A percentile compares a stretch with the other conserved stretches of the same genome.
These are phyloP conservation scores for Solanum hybrid DNA, from an alignment of 305 asterid species.

Conservation along the genomic window DNA sequence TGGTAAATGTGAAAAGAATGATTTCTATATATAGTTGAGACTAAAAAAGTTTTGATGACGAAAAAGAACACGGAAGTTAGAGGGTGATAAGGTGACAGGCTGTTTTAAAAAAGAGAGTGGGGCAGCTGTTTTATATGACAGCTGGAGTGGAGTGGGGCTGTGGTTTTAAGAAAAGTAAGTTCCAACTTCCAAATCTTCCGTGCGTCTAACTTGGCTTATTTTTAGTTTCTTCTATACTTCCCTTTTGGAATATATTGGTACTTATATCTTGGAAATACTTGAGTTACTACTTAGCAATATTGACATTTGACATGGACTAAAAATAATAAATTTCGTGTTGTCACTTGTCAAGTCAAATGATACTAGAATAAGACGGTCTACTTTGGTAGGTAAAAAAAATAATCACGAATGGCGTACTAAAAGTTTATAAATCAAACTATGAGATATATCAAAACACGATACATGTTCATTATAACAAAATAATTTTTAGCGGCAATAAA, in stretches of 20 bases:
- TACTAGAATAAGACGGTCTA: not conserved
- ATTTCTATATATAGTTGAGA: not conserved
- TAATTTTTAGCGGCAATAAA: rapidly evolving
- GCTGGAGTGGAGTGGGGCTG: not conserved
- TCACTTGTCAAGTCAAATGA: not conserved
- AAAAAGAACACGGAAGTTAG: not conserved
- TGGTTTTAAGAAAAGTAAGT: not conserved
- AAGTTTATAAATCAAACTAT: no score
- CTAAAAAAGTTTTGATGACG: not conserved
- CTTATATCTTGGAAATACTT: not conserved
- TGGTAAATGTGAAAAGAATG: not conserved
- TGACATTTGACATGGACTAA: not conserved
- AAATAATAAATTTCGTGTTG: not conserved
- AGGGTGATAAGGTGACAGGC: not conserved
- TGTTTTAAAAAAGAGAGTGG: not conserved
- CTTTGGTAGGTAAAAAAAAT: not conserved
- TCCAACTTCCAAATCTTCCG: not conserved
- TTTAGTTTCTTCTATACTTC: not conserved
- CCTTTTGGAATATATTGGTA: not conserved
- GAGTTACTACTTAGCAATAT: no score
- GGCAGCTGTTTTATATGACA: not conserved
- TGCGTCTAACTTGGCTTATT: not conserved
- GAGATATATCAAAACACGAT: no score
- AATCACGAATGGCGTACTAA: not conserved
- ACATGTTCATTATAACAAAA: no score